Base-by-base conservation (phyloP, 768 basidiomycete species). In the Agrocybe pediades region DNA sequence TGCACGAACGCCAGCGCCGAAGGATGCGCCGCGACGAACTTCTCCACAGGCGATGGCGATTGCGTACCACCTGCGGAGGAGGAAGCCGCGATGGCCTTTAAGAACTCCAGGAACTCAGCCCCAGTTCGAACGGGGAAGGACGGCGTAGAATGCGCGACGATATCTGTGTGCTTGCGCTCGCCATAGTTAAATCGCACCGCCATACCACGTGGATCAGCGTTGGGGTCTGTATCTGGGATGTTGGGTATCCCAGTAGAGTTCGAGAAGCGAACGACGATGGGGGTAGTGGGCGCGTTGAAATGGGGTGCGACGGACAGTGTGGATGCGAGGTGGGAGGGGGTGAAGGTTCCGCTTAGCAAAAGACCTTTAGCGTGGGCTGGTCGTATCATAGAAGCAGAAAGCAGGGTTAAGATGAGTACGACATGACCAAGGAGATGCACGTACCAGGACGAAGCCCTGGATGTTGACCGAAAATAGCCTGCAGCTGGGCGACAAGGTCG, bases 111-210 rank as follows among this genome's bases (percentile, higher is more conserved):
- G 36, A 60, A 60, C 5, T 60, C 59, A 2, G 45, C 55, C 6
- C 59, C 59, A 6, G 59, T 57, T 26, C 59, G 55, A 15, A 43
- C 41, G 9, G 59, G 59, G 53, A 60, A 60, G 53, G 55, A 60
- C 11, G 59, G 59, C 6, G 55, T 60, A 19, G 59, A 60, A 27
- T 60, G 59, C 2, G 55, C 46, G 40, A 60, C 57, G 25, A 60
- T 57, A 30, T 60, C 59, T 16, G 59, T 60, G 36, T 60, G 59
- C 17, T 51, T 51, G 25, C 47, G 55, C 9, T 53, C 6, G 9
- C 53, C 59, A 16, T 57, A 53, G n/a, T 54, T 52, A 40, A 60
- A 60, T 11, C 59, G 55, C 6, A 60, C 53, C 5, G 59, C 59
- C 8, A 60, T 43, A 5, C 59, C 59, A 16, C 59, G 59, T 13